phyloP scores from a whole-genome alignment of 2,329 filamentous ascomycete genomes.

The Graphium sp. region DNA sequence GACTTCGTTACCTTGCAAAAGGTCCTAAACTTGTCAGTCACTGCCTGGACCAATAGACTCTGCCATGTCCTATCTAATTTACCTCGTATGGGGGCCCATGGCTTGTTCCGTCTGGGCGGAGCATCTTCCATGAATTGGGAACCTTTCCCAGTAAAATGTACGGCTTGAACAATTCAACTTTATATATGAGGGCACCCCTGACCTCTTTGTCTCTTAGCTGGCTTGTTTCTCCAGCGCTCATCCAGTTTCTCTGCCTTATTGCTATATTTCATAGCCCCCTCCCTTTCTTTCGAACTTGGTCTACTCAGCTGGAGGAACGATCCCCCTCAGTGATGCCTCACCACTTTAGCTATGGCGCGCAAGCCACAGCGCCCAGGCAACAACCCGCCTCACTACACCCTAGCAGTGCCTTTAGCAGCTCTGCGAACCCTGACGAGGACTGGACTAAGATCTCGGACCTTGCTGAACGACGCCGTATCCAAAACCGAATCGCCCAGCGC shows the following conservation, averaged over 20 bases:
- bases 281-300: neutral
- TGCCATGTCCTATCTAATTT: no score
- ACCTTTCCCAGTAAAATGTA: no score
- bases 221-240: neutral
- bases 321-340: neutral
- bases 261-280: neutral
- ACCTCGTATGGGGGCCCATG: no score
- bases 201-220: conserved; percentile 1
- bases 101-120: no score
- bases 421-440: conserved; percentile 90
- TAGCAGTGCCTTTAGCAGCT: conserved; percentile 88
- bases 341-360: neutral
- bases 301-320: conserved; percentile 1
- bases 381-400: conserved; percentile 22
- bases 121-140: no score
- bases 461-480: conserved; percentile 81
- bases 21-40: no score
- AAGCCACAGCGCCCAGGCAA: conserved; percentile 1
- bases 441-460: conserved; percentile 99
- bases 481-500: conserved; percentile 93
- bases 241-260: neutral
- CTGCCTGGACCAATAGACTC: no score
- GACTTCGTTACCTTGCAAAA: no score
- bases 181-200: neutral
- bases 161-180: neutral